A percentile compares a stretch with the other conserved stretches of the same genome.
Conservation (phyloP, 2,329 filamentous ascomycete species). For the Diplodia scrobiculata region DNA sequence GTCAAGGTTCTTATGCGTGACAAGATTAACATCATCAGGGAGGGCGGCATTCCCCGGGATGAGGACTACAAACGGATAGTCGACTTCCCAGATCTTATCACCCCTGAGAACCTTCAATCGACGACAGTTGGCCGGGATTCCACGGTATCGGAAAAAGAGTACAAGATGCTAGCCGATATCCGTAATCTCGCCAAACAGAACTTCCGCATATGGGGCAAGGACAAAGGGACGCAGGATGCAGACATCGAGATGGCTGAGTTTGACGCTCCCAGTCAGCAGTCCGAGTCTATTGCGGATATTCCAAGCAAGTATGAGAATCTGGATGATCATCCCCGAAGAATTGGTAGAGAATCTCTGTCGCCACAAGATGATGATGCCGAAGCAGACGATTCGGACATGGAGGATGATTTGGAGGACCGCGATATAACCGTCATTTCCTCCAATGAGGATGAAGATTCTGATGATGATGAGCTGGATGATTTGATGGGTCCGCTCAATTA, state of each 20-base stretch:
- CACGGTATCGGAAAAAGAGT: conserved; percentile 8
- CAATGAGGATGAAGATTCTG: conserved; percentile 21
- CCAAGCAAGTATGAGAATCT: conserved; percentile 41
- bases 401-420: conserved; percentile 30
- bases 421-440: background rate
- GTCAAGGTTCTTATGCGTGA: conserved; percentile 84
- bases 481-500: conserved; percentile 19
- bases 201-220: conserved; percentile 12
- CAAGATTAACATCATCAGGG: conserved; percentile 68
- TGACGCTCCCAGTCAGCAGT: background rate
- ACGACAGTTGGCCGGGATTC: conserved; percentile 32
- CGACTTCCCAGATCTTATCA: conserved; percentile 44
- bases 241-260: conserved; percentile 4
- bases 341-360: conserved; percentile 33
- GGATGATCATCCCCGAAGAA: background rate
- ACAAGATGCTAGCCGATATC: conserved; percentile 18
- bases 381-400: conserved; percentile 28
- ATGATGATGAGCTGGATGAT: conserved; percentile 20
- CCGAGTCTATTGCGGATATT: conserved; percentile 33
- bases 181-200: conserved; percentile 27
- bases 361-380: conserved; percentile 23
- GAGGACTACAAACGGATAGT: conserved; percentile 44
- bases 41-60: conserved; percentile 40
- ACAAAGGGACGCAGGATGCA: background rate
- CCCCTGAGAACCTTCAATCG: conserved; percentile 32